Base-by-base conservation (phyloP, 2,329 filamentous ascomycete species). In the Ceratocystis ficicola region DNA sequence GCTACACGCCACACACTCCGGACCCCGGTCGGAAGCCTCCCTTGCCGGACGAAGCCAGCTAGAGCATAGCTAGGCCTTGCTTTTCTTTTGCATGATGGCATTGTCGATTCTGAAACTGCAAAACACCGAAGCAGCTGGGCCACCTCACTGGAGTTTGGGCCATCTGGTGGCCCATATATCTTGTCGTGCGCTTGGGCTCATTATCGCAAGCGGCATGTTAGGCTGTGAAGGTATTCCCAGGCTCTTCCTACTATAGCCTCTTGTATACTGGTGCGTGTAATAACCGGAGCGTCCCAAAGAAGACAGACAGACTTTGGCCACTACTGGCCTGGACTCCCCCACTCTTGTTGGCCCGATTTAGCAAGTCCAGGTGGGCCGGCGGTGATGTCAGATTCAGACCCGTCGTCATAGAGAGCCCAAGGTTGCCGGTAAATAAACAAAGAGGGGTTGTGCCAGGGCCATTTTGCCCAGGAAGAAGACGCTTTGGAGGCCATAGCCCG, bases 371-470 rank as follows among this genome's bases (percentile, higher is more conserved):
- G 17, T 25, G 8, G 28, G 25, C 52, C n/a, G 32, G 52, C 10
- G 6, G 52, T 59, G 52, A 59, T 59, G 52, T 59, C 52, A 59
- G 52, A 59, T 59, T 25, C 52, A 59, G 52, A 8, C 52, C 25
- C 12, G 28, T 30, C 52, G 28, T 59, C 25, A 32, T 59, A 32
- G 5, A 32, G 12, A 25, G 52, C 25, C 17, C 32, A n/a, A 32
- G 15, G 1, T 25, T 30, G 32, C 25, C 52, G 8, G 28, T 30
- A 59, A 17, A 32, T 17, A 32, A 17, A 6, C 52, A 30, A 6
- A 32, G 52, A 32, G 52, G 52, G 17, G 28, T 17, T 30, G 52
- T 25, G 52, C 52, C 28, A 30, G 52, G 52, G 52, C 52, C 52
- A 59, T 7, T 59, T 59, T 30, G 3, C 22, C 22, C 12, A 15